Evolutionary conservation across 805 yeast species (phyloP).

Genomic region (Yarrowia keelungensis): DNA sequence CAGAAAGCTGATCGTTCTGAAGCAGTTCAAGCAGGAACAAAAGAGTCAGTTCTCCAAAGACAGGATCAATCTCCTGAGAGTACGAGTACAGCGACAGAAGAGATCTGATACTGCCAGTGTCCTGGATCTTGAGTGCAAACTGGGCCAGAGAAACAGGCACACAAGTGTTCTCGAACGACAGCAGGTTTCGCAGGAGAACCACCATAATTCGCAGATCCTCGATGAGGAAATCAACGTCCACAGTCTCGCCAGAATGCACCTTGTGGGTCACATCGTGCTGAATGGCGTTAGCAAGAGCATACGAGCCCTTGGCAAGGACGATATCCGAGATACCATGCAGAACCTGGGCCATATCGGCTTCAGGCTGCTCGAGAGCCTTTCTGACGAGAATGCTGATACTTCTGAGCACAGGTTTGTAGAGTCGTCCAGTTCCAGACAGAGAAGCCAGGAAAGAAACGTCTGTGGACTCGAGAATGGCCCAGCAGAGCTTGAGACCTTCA

Average conservation of each 20-base stretch:
- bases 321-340: slow-evolving; percentile 60
- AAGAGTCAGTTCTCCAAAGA: slow-evolving; percentile 75
- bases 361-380: slow-evolving; percentile 20
- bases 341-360: slow-evolving; percentile 42
- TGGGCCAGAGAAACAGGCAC: slow-evolving; percentile 47
- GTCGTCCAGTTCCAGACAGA: slow-evolving; percentile 39
- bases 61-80: slow-evolving; percentile 69
- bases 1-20: slow-evolving; percentile 67
- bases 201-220: slow-evolving; percentile 71
- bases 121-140: slow-evolving; percentile 60
- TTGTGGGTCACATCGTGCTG: slow-evolving; percentile 58
- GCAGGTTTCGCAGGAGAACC: slow-evolving; percentile 66
- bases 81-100: slow-evolving; percentile 71
- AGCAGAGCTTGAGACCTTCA: slow-evolving; percentile 11
- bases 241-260: slow-evolving; percentile 13
- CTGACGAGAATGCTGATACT: slow-evolving; percentile 20
- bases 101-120: slow-evolving; percentile 66
- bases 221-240: slow-evolving; percentile 49
- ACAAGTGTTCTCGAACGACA: slow-evolving; percentile 48
- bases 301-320: slow-evolving; percentile 71
- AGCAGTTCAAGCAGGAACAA: slow-evolving; percentile 73
- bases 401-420: slow-evolving; percentile 35
- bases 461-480: slow-evolving; percentile 31
- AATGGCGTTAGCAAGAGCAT: slow-evolving; percentile 62
- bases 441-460: slow-evolving; percentile 35